Conservation (phyloP, 768 basidiomycete species). For the Panaeolus papilionaceus region DNA sequence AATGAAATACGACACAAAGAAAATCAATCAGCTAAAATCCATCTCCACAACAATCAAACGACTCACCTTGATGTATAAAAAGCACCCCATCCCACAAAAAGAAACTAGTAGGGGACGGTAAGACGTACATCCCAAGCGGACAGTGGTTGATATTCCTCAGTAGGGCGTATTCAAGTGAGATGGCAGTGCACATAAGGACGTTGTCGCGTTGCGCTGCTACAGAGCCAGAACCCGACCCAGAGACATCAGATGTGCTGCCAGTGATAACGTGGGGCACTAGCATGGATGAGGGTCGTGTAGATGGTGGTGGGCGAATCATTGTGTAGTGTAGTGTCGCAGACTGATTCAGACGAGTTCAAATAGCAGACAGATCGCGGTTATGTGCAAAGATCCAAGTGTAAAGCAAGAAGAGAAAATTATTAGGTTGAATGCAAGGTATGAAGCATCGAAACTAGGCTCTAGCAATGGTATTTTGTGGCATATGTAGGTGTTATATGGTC, state of each 20-base stretch:
- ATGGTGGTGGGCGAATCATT: too few species aligned
- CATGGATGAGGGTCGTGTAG: too few species aligned
- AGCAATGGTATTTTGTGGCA: neutral
- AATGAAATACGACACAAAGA: too few species aligned
- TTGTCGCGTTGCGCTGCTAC: constrained; percentile 28
- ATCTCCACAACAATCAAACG: neutral
- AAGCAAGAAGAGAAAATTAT: neutral
- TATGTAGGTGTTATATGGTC: neutral
- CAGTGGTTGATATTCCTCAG: constrained; percentile 70
- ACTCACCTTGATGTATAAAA: constrained; percentile 81
- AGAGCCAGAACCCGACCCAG: too few species aligned
- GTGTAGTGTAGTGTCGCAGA: too few species aligned
- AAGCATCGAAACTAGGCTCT: neutral
- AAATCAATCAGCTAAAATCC: neutral
- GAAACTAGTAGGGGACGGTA: constrained; percentile 64
- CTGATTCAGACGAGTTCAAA: too few species aligned
- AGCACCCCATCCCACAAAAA: constrained; percentile 81
- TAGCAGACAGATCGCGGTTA: too few species aligned
- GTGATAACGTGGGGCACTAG: neutral
- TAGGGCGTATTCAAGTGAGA: constrained; percentile 79
- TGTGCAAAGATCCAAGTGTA: neutral
- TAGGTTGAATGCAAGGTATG: neutral
- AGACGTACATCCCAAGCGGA: constrained; percentile 73
- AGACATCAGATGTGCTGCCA: neutral
- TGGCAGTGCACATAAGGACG: constrained; percentile 60